Conservation (phyloP, 495 filamentous ascomycete genomes). For the Trichoderma orchidacearum region DNA sequence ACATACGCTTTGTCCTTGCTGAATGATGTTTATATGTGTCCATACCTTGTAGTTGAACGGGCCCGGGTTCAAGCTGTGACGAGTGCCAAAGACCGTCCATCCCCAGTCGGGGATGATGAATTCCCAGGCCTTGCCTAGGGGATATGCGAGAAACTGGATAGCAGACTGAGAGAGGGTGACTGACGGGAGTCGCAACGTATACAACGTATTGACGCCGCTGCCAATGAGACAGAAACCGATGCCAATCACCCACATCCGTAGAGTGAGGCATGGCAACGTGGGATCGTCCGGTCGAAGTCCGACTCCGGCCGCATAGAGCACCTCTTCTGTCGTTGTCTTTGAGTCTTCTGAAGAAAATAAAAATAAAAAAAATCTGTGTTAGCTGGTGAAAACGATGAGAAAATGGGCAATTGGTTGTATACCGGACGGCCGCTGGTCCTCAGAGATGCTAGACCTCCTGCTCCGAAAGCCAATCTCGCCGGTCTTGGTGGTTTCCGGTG, state of each 20-base stretch:
- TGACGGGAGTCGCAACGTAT: not conserved
- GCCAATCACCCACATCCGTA: slow-evolving; percentile 3
- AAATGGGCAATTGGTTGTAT: not conserved
- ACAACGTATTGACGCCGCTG: not conserved
- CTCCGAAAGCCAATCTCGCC: not conserved
- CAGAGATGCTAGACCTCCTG: not conserved
- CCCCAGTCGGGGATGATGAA: not conserved
- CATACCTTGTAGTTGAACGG: slow-evolving; percentile 16
- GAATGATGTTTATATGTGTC: too few species aligned
- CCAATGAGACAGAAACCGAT: slow-evolving; percentile 2
- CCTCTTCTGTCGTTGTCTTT: not conserved
- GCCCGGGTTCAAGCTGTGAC: slow-evolving; percentile 10
- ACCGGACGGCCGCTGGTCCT: not conserved
- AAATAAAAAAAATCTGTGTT: too few species aligned
- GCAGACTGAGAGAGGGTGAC: not conserved
- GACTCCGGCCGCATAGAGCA: not conserved
- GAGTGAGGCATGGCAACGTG: not conserved
- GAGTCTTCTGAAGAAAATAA: not conserved
- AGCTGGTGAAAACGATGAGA: not conserved
- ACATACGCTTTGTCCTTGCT: too few species aligned
- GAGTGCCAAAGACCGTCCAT: not conserved
- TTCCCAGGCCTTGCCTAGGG: slow-evolving; percentile 2
- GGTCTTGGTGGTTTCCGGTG: not conserved
- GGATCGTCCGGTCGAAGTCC: slow-evolving; percentile 2
- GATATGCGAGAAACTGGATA: slow-evolving; percentile 2